Conservation (phyloP, 208 protist genomes). For the Trypanosoma brucei region DNA sequence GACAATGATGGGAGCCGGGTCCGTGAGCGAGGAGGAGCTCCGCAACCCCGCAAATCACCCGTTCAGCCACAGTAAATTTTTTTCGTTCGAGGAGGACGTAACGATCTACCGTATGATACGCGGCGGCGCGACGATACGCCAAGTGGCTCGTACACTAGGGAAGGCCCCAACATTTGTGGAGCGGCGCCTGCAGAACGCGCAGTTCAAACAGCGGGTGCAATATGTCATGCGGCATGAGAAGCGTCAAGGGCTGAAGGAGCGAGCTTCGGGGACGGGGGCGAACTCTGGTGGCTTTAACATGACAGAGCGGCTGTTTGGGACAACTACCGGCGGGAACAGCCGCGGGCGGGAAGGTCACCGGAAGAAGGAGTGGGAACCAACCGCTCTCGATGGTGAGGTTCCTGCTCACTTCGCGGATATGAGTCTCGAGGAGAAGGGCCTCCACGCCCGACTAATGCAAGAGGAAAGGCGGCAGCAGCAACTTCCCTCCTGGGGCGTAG, state of each 20-base stretch:
- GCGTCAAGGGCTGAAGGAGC: slow-evolving; percentile 8
- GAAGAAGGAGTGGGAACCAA: slow-evolving; percentile 70
- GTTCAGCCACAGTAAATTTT: slow-evolving; percentile 85
- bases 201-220: slow-evolving; percentile 85
- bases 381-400: slow-evolving; percentile 37
- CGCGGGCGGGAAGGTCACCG: slow-evolving; percentile 12
- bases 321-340: not conserved
- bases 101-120: slow-evolving; percentile 84
- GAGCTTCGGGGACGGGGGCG: not conserved
- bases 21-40: slow-evolving; percentile 57
- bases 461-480: slow-evolving; percentile 11
- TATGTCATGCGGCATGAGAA: slow-evolving; percentile 68
- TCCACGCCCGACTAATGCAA: slow-evolving; percentile 31
- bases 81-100: slow-evolving; percentile 79
- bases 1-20: slow-evolving; percentile 28
- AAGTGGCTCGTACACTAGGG: slow-evolving; percentile 77
- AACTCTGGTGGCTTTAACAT: slow-evolving; percentile 8
- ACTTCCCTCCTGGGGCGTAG: slow-evolving; percentile 6
- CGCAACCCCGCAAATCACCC: slow-evolving; percentile 85
- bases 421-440: slow-evolving; percentile 70
- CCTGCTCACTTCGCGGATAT: slow-evolving; percentile 59
- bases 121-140: slow-evolving; percentile 67
- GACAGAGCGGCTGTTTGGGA: slow-evolving; percentile 11
- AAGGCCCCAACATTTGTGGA: slow-evolving; percentile 84
- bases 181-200: slow-evolving; percentile 76